A percentile compares a stretch with the other conserved stretches of the same genome.
Evolutionary conservation across 208 protist species (phyloP).

Genomic region (Acanthamoeba castellanii): DNA sequence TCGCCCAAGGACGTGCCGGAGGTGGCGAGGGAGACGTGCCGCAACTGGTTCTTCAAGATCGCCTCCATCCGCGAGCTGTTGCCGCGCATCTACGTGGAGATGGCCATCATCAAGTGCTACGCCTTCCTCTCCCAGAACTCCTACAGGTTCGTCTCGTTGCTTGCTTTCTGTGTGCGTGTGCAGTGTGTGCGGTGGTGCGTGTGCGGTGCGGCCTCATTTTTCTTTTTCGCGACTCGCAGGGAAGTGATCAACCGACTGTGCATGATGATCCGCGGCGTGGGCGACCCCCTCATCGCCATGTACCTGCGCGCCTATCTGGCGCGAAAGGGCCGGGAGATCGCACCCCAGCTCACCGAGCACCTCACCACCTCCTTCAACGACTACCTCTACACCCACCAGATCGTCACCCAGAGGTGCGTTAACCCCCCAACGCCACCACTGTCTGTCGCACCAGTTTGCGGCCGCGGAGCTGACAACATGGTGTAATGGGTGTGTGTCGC

Average conservation of each 20-base stretch:
- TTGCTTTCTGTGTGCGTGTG: not conserved
- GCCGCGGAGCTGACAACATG: not conserved
- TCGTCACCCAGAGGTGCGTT: not conserved
- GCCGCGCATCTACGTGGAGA: slow-evolving; percentile 91
- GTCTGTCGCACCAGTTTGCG: not conserved
- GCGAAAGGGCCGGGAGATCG: slow-evolving; percentile 86
- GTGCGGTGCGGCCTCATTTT: not conserved
- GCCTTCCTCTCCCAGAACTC: slow-evolving; percentile 85
- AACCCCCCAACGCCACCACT: not conserved
- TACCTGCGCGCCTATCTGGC: slow-evolving; percentile 90
- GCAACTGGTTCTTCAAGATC: slow-evolving; percentile 95
- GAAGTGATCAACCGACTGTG: slow-evolving; percentile 84
- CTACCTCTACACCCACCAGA: slow-evolving; percentile 58
- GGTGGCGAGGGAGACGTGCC: slow-evolving; percentile 89
- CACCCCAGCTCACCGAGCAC: slow-evolving; percentile 81
- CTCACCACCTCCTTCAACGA: slow-evolving; percentile 77
- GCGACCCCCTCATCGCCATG: slow-evolving; percentile 90
- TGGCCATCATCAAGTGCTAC: slow-evolving; percentile 89
- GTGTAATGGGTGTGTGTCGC: not conserved
- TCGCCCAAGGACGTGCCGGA: slow-evolving; percentile 76
- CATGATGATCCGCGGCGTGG: slow-evolving; percentile 90
- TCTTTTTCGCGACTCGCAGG: not conserved
- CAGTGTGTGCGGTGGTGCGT: not conserved
- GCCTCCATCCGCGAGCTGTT: slow-evolving; percentile 93
- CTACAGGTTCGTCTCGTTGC: not conserved